phyloP scores from a whole-genome alignment of 2,329 filamentous ascomycete genomes.

The Clarireedia sp. region DNA sequence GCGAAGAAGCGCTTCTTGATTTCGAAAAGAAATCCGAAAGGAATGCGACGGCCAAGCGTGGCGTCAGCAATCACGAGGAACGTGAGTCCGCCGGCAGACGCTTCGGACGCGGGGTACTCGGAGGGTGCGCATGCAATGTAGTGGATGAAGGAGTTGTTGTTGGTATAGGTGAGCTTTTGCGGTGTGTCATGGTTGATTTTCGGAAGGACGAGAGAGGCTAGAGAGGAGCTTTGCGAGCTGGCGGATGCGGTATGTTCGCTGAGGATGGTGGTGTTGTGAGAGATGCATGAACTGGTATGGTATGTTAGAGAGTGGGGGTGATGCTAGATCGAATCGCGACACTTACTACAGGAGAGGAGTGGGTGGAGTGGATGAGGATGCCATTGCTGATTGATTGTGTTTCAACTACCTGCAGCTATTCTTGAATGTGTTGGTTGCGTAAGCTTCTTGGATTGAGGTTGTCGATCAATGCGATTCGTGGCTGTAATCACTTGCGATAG shows the following conservation, averaged over 20 bases:
- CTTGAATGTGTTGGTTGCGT: background rate
- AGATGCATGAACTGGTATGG: slow-evolving; percentile 71
- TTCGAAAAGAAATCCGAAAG: slow-evolving; percentile 87
- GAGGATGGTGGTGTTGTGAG: slow-evolving; percentile 87
- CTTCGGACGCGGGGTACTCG: slow-evolving; percentile 44
- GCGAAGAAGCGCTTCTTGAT: slow-evolving; percentile 81
- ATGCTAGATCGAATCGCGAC: background rate
- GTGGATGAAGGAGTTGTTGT: slow-evolving; percentile 88
- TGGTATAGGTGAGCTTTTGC: slow-evolving; percentile 90
- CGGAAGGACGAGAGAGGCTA: slow-evolving; percentile 89
- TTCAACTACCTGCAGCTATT: background rate
- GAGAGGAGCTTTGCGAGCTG: slow-evolving; percentile 72
- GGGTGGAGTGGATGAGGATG: slow-evolving; percentile 59
- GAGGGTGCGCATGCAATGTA: slow-evolving; percentile 82
- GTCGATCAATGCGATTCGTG: too few relatives aligned
- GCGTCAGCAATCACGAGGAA: slow-evolving; percentile 85
- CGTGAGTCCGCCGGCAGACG: slow-evolving; percentile 71
- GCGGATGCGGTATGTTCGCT: slow-evolving; percentile 85
- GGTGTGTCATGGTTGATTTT: slow-evolving; percentile 77
- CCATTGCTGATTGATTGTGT: slow-evolving; percentile 41
- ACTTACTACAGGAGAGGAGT: slow-evolving; percentile 68
- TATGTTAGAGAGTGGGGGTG: slow-evolving; percentile 6
- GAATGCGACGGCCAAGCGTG: slow-evolving; percentile 75
- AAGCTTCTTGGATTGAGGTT: background rate
- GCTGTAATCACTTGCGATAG: too few relatives aligned